Evolutionary conservation across 345 rosid species (phyloP), one percentile per base, ranked within the genome.

Genomic region (Lepidium sativum): DNA sequence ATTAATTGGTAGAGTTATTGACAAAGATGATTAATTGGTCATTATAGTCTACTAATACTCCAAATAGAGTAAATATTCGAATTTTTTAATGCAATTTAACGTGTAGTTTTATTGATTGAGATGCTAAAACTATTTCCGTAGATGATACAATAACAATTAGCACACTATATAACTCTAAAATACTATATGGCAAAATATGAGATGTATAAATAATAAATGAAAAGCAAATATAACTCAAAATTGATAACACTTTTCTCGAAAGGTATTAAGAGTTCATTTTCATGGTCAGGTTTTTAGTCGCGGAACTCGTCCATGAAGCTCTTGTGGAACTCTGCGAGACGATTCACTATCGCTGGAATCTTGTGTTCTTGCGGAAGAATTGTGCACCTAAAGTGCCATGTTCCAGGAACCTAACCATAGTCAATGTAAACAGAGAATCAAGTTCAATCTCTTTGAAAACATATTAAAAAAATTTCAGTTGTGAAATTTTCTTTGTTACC

Each of bases 301-400:
- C 83, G 80, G 69, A 69, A 92, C 77, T 92, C 86, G 14, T 85
- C 81, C 92, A 89, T 80, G 77, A 92, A 92, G 62, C 83, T 65
- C 61, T 82, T 74, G 71, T 92, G 98, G 65, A 92, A 83, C 68
- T 84, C 88, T 3, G 89, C 80, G 39, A 84, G 70, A 5, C 82
- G 91, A 14, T 85, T 54, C 25, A 78, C 80, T 7, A 90, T 63
- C 0, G 94, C 87, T 0, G 90, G 96, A 63, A 92, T 86, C 88
- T 84, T 92, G 12, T 87, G 94, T 72, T 92, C 91, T 56, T 84
- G 97, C 1, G 96, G 96, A 62, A 89, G 82, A 54, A 89, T 84
- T 8, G 98, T 89, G 83, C 97, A 86, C 69, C 98, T 81, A 58
- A 89, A 87, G 78, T 92, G 98, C 98, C 97, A 92, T 11, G 97